Base-by-base conservation (phyloP, 495 filamentous ascomycete genomes). In the Penicillium nucicola region DNA sequence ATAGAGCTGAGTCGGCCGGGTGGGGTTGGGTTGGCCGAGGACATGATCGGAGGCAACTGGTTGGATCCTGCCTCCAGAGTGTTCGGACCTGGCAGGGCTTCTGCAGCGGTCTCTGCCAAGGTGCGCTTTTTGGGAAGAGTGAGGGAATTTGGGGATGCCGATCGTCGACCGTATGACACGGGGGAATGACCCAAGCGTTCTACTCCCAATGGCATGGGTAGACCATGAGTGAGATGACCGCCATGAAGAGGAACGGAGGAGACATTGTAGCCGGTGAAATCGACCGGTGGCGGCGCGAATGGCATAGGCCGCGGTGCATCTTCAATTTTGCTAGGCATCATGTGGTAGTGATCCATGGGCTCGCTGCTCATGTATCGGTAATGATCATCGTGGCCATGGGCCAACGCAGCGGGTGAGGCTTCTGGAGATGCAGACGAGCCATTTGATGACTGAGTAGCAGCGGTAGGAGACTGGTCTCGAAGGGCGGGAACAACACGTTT, bases 401-500 rank as follows among this genome's bases (percentile, higher is more conserved):
- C 83, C 76, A 58, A 75, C 44, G 56, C 63, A 68, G 62, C 69
- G 9, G 71, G 70, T 12, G 66, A 75, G 17, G 64, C 70, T 52
- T 73, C 74, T n/a, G 70, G 71, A 17, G 70, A 76, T 22, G 60
- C 67, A 13, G 67, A 77, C 17, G 72, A 75, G 10, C 69, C 71
- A 34, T 71, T 68, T 4, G 72, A 75, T 6, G 72, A 76, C n/a
- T 74, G 70, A 14, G 71, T 72, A 13, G 66, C 60, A 12, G 55
- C 69, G 12, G 73, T 71, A 33, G 71, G 67, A 35, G 72, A 74
- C 33, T 75, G 65, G 48, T 82, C 85, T 53, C 85, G 80, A 37
- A 80, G 68, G 14, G 88, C 90, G 15, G 93, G 92, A 35, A 98
- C 90, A 13, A 98, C 91, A 15, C 93, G 86, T 73, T 97, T 98